Evolutionary conservation across 352 stramenopile genomes (phyloP), one percentile per base, ranked within the genome.

Genomic region (Phytophthora vignae): DNA sequence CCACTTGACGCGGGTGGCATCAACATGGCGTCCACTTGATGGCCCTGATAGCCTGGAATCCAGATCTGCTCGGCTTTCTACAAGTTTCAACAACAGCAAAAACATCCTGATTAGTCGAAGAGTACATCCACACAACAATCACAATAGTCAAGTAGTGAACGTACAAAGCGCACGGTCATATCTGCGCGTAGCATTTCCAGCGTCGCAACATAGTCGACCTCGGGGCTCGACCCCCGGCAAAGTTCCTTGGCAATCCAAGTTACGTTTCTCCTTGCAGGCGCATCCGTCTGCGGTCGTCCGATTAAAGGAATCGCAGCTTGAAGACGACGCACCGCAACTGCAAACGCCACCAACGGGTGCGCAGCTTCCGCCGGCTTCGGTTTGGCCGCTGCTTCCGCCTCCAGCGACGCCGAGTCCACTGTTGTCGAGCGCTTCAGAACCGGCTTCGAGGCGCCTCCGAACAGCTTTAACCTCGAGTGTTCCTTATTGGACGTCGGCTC

Each of bases 141-240:
- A 8, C 38, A 44, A n/a, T 7, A 44, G 14, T 17, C 38, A 6
- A 6, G 17, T 44, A 44, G 17, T 8, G 17, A 46, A 84, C 84
- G 67, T 87, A 95, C 85, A 74, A 93, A 95, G 62, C 84, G 86
- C 33, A 87, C 78, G 15, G 72, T 74, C 70, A 97, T 83, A 49
- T 96, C 89, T 3, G 90, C 90, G 8, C 90, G 90, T 69, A 97
- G 90, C 62, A 97, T 78, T 38, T 92, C 86, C 12, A 97, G 70
- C 21, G 74, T 95, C 12, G 89, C 82, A 67, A 96, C 88, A 54
- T 78, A 78, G 33, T 94, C 86, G 29, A 84, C 65, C 22, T 91
- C 74, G 2, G 76, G 33, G 25, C 71, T 76, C 10, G 60, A 68
- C 31, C 67, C 75, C 54, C 78, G 81, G 22, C 77, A 88, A 1